Percentiles rank a stretch among this genome's conserved stretches.
Conservation (phyloP, 148 eudicot genomes). For the Chenopodium album region DNA sequence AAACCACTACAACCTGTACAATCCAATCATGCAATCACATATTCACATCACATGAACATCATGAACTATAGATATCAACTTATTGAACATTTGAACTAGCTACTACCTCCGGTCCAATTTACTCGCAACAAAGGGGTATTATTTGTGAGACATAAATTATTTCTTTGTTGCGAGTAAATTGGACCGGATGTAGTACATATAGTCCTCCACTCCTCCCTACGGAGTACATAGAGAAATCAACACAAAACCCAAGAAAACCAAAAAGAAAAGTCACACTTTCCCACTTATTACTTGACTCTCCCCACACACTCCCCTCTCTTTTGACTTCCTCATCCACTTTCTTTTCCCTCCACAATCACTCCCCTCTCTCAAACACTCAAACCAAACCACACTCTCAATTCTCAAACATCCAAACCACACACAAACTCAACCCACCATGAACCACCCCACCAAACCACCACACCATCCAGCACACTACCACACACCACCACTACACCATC, state of each 20-base stretch:
- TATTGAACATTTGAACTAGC: too few relatives aligned
- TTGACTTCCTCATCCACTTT: conserved; percentile 18
- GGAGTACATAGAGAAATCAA: too few relatives aligned
- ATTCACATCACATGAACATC: too few relatives aligned
- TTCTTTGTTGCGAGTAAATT: too few relatives aligned
- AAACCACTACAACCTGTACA: too few relatives aligned
- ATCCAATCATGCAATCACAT: too few relatives aligned
- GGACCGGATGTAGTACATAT: too few relatives aligned
- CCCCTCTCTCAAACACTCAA: background rate
- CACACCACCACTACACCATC: conserved; percentile 2
- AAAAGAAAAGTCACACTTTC: conserved; percentile 28
- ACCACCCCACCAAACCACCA: conserved; percentile 1
- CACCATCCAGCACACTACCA: background rate
- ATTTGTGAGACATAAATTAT: too few relatives aligned
- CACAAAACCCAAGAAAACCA: background rate
- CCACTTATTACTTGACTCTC: conserved; percentile 22
- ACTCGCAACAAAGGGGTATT: too few relatives aligned
- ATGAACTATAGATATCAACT: too few relatives aligned
- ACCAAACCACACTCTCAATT: background rate
- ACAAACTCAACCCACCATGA: background rate
- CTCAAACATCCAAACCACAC: background rate
- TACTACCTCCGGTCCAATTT: too few relatives aligned
- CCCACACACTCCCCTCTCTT: conserved; percentile 18
- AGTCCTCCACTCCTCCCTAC: too few relatives aligned
- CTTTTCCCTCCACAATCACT: background rate